Conservation (phyloP, 352 stramenopile species). For the Pythium coloratum region DNA sequence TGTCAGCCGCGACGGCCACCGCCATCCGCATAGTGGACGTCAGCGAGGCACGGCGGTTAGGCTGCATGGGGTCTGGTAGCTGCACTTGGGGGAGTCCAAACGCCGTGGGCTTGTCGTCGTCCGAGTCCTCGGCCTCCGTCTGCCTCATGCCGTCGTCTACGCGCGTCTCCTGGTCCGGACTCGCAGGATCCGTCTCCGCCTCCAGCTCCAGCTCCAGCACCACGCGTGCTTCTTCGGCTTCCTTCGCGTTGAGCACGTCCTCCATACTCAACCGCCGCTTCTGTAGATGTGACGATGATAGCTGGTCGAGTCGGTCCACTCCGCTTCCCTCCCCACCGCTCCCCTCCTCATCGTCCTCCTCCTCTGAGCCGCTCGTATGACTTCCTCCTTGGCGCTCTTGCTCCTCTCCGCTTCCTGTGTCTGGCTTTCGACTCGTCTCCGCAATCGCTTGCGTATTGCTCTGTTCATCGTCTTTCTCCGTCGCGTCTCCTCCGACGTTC, state of each 20-base stretch:
- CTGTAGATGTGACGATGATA: not conserved
- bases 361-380: not conserved
- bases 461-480: not conserved
- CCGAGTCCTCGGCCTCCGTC: slow-evolving; percentile 15
- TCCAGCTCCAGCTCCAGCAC: slow-evolving; percentile 11
- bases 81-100: slow-evolving; percentile 18
- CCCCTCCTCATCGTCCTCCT: not conserved
- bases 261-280: slow-evolving; percentile 10
- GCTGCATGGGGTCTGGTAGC: not conserved
- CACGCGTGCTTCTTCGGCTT: slow-evolving; percentile 3
- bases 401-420: not conserved
- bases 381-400: not conserved
- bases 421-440: not conserved
- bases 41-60: slow-evolving; percentile 3
- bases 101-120: slow-evolving; percentile 2
- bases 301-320: not conserved
- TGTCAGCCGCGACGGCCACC: not conserved
- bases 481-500: not conserved
- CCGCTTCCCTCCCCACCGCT: not conserved
- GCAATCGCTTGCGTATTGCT: not conserved
- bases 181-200: not conserved
- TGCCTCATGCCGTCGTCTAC: slow-evolving; percentile 17
- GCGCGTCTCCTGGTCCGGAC: not conserved
- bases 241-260: not conserved
- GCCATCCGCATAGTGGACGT: slow-evolving; percentile 5